These are phyloP conservation scores for Stereum hirsutum DNA, from an alignment of 1,284 basidiomycete genomes.

Conservation along the genomic window DNA sequence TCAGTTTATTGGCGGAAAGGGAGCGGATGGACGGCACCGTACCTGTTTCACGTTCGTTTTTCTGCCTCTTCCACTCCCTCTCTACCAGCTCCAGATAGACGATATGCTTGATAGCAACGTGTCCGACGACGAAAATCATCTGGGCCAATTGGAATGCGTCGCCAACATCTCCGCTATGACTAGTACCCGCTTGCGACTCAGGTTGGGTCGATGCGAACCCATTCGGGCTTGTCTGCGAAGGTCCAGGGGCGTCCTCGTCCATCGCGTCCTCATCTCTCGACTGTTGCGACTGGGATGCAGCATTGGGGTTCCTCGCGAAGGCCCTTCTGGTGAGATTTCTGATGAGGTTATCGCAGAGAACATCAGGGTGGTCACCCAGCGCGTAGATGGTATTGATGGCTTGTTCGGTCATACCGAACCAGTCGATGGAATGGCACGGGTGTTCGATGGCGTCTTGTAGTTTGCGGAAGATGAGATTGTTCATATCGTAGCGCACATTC, in stretches of 20 bases:
- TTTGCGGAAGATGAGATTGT: slow-evolving; percentile 78
- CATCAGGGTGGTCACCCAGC: slow-evolving; percentile 89
- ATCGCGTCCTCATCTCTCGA: slow-evolving; percentile 36
- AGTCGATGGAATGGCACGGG: slow-evolving; percentile 78
- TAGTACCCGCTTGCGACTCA: slow-evolving; percentile 26
- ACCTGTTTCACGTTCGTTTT: slow-evolving; percentile 82
- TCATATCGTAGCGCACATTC: slow-evolving; percentile 83
- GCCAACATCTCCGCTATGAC: no score
- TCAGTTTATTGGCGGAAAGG: background rate
- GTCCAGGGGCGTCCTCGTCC: slow-evolving; percentile 34
- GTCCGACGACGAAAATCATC: slow-evolving; percentile 89
- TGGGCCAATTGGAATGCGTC: slow-evolving; percentile 87
- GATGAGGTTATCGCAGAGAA: slow-evolving; percentile 76
- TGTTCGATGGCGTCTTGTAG: slow-evolving; percentile 73
- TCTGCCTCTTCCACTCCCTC: slow-evolving; percentile 92
- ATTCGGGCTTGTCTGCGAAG: slow-evolving; percentile 10
- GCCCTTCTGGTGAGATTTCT: slow-evolving; percentile 72
- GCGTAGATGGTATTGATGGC: slow-evolving; percentile 95
- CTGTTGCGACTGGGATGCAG: background rate
- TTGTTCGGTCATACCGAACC: slow-evolving; percentile 96
- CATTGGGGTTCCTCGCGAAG: slow-evolving; percentile 34
- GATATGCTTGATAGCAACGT: slow-evolving; percentile 96
- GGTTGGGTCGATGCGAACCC: slow-evolving; percentile 2
- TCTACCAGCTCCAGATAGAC: slow-evolving; percentile 97
- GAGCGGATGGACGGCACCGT: slow-evolving; percentile 17